Evolutionary conservation across 805 yeast species (phyloP).

Genomic region (Lipomyces lipofer): DNA sequence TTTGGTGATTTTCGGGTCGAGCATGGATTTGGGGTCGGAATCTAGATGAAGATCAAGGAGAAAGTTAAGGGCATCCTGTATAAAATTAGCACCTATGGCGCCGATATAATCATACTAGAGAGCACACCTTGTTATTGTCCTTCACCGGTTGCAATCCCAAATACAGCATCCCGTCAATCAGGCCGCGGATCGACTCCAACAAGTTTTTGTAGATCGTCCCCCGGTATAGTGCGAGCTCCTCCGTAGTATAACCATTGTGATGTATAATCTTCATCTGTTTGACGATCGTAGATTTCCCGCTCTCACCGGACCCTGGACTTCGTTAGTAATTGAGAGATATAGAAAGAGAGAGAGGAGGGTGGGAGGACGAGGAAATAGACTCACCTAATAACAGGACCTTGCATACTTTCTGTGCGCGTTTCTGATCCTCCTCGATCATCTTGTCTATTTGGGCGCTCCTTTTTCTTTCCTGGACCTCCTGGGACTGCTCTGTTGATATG

Average conservation of each 20-base stretch:
- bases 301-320: constrained; percentile 70
- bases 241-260: constrained; percentile 67
- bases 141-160: constrained; percentile 8
- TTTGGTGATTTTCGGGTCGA: constrained; percentile 52
- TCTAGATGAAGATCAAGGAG: constrained; percentile 26
- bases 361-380: not conserved
- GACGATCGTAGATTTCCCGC: constrained; percentile 77
- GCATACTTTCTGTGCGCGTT: constrained; percentile 47
- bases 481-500: constrained; percentile 14
- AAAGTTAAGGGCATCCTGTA: constrained; percentile 25
- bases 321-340: no score
- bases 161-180: constrained; percentile 51
- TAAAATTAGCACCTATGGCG: constrained; percentile 40
- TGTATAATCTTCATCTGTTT: constrained; percentile 80
- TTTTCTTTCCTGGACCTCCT: constrained; percentile 20
- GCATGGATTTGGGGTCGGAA: constrained; percentile 52
- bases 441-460: constrained; percentile 26
- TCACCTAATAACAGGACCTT: constrained; percentile 61
- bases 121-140: constrained; percentile 8
- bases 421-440: constrained; percentile 29
- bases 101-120: not conserved
- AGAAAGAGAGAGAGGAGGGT: not conserved
- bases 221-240: constrained; percentile 71
- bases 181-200: constrained; percentile 69
- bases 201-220: constrained; percentile 79